A percentile compares a stretch with the other conserved stretches of the same genome.
phyloP scores from a whole-genome alignment of 2,329 filamentous ascomycete species.

The Aspergillus ochraceus region DNA sequence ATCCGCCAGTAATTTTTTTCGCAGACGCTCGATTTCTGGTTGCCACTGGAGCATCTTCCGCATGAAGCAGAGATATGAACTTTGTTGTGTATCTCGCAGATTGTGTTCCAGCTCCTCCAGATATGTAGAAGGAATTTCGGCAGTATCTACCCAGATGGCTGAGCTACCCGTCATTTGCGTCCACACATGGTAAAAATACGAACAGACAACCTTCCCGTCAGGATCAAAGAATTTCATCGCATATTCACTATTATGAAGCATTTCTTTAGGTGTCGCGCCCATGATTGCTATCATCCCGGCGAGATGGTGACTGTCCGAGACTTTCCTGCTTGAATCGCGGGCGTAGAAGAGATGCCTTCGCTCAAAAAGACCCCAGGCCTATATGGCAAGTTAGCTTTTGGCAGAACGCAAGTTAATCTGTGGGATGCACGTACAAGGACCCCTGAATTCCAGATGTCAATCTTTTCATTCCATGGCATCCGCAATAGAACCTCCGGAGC shows the following conservation, averaged over 20 bases:
- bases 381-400: not conserved
- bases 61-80: slow-evolving; percentile 19
- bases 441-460: slow-evolving; percentile 30
- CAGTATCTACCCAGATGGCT: slow-evolving; percentile 18
- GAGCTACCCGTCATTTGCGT: slow-evolving; percentile 1
- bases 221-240: slow-evolving; percentile 18
- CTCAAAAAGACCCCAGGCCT: slow-evolving; percentile 28
- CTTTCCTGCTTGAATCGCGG: slow-evolving; percentile 5
- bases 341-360: slow-evolving; percentile 21
- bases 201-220: slow-evolving; percentile 9
- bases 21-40: slow-evolving; percentile 17
- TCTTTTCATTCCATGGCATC: slow-evolving; percentile 24
- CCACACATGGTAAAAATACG: no score
- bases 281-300: slow-evolving; percentile 38
- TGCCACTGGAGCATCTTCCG: slow-evolving; percentile 23
- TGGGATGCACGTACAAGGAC: slow-evolving; percentile 15
- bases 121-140: slow-evolving; percentile 11
- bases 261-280: slow-evolving; percentile 35
- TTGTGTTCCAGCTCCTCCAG: slow-evolving; percentile 18
- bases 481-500: slow-evolving; percentile 26
- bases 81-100: slow-evolving; percentile 13
- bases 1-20: slow-evolving; percentile 18
- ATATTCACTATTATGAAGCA: slow-evolving; percentile 34
- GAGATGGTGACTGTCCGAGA: not conserved
- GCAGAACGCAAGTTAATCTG: not conserved